These are phyloP conservation scores for Botrytis elliptica DNA, from an alignment of 2,329 filamentous ascomycete genomes.

Conservation along the genomic window DNA sequence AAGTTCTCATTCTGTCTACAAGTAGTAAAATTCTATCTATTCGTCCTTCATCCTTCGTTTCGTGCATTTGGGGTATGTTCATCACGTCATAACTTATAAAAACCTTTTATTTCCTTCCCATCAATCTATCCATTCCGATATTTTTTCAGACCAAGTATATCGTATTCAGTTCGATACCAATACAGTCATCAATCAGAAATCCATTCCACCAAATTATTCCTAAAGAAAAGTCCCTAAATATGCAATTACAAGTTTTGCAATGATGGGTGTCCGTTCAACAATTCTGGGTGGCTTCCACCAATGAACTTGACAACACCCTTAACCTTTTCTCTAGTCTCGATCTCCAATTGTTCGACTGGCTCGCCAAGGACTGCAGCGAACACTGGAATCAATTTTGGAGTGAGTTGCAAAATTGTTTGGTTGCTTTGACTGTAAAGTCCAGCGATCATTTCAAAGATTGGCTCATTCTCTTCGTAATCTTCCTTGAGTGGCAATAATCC, in stretches of 20 bases:
- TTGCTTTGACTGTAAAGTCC: constrained; percentile 75
- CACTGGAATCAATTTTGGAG: constrained; percentile 65
- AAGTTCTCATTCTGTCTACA: neutral
- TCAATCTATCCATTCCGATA: neutral
- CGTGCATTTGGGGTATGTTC: constrained; percentile 17
- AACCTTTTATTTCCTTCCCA: constrained; percentile 14
- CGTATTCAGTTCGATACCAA: neutral
- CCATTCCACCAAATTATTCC: constrained; percentile 4
- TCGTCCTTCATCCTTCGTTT: constrained; percentile 9
- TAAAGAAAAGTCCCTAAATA: constrained; percentile 9
- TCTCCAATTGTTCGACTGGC: constrained; percentile 73
- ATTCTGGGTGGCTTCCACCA: constrained; percentile 32
- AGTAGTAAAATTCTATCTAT: constrained; percentile 1
- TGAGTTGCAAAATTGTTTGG: constrained; percentile 66
- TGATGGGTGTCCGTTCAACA: constrained; percentile 34
- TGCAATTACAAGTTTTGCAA: constrained; percentile 24
- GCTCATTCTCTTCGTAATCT: constrained; percentile 95
- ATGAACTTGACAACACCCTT: constrained; percentile 57
- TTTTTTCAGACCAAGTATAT: neutral
- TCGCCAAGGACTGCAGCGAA: constrained; percentile 71
- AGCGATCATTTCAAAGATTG: constrained; percentile 86
- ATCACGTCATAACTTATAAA: constrained; percentile 15
- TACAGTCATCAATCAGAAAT: neutral
- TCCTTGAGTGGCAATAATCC: constrained; percentile 82
- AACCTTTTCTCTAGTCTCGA: constrained; percentile 66